phyloP scores from a whole-genome alignment of 257 asterid genomes.

The Gynochthodes officinalis region DNA sequence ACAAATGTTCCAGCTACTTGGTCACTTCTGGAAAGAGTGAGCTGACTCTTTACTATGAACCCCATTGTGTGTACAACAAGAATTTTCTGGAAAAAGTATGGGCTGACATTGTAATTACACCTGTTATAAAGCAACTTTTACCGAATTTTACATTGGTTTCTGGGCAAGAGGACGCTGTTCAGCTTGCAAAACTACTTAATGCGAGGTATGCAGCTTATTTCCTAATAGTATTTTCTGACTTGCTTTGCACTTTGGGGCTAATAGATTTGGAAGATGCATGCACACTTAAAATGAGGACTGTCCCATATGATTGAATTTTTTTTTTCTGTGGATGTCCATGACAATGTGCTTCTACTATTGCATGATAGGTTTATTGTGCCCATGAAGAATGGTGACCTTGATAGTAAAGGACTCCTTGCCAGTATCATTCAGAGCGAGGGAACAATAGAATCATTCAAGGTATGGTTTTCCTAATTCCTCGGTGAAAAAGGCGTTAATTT shows the following conservation, averaged over 20 bases:
- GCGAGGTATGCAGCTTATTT: slow-evolving; percentile 50
- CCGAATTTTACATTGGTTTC: slow-evolving; percentile 75
- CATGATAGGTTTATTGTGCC: slow-evolving; percentile 62
- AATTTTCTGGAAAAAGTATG: slow-evolving; percentile 41
- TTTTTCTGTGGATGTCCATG: not conserved
- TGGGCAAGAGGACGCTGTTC: slow-evolving; percentile 92
- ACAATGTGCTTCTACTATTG: slow-evolving; percentile 8
- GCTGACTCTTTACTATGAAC: slow-evolving; percentile 71
- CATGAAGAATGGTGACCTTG: slow-evolving; percentile 88
- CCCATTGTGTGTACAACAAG: slow-evolving; percentile 77
- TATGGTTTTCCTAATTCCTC: slow-evolving; percentile 20
- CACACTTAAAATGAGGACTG: not conserved
- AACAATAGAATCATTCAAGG: slow-evolving; percentile 82
- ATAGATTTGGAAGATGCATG: not conserved
- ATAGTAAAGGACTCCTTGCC: slow-evolving; percentile 73
- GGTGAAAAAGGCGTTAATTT: not conserved
- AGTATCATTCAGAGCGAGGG: slow-evolving; percentile 54
- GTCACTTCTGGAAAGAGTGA: slow-evolving; percentile 57
- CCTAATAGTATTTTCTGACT: not conserved
- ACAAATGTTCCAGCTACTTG: slow-evolving; percentile 54
- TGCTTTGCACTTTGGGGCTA: not conserved
- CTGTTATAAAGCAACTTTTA: slow-evolving; percentile 78
- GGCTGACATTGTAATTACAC: slow-evolving; percentile 80
- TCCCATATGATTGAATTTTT: not conserved
- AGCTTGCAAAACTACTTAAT: slow-evolving; percentile 62